A percentile compares a stretch with the other conserved stretches of the same genome.
Conservation (phyloP, 352 stramenopile genomes). For the Discostella stelligera region DNA sequence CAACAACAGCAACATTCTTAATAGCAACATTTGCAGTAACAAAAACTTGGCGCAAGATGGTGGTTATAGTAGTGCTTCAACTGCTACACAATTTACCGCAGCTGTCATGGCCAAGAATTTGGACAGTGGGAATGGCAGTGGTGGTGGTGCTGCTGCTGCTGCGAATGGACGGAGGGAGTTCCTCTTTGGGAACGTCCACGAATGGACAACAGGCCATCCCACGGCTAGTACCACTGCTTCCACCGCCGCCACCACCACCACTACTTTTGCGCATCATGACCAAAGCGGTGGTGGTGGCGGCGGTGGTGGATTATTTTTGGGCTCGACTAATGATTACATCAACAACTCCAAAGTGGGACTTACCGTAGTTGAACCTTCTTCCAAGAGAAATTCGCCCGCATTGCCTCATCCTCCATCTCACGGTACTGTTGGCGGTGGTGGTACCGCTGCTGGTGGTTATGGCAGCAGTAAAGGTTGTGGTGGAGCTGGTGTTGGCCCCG, state of each 20-base stretch:
- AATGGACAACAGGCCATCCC: neutral
- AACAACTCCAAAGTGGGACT: constrained; percentile 26
- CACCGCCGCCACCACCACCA: too few species aligned
- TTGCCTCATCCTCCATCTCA: neutral
- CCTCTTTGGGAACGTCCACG: neutral
- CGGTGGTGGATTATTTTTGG: too few species aligned
- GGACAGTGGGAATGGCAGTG: neutral
- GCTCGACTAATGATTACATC: neutral
- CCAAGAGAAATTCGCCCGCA: constrained; percentile 30
- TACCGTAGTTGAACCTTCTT: constrained; percentile 41
- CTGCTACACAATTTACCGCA: neutral
- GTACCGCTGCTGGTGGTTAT: neutral
- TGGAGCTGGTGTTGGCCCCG: neutral
- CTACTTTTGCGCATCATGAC: too few species aligned
- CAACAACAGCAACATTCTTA: neutral
- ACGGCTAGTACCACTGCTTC: neutral
- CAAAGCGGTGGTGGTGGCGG: too few species aligned
- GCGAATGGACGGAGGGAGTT: neutral
- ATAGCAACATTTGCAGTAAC: constrained; percentile 11
- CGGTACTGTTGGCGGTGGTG: neutral
- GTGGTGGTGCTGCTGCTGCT: neutral
- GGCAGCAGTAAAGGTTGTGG: neutral
- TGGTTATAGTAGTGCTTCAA: neutral
- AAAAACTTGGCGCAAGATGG: neutral
- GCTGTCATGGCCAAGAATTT: neutral